Evolutionary conservation across 1,284 basidiomycete genomes (phyloP), one percentile per base, ranked within the genome.

Genomic region (Ganoderma leucocontextum): DNA sequence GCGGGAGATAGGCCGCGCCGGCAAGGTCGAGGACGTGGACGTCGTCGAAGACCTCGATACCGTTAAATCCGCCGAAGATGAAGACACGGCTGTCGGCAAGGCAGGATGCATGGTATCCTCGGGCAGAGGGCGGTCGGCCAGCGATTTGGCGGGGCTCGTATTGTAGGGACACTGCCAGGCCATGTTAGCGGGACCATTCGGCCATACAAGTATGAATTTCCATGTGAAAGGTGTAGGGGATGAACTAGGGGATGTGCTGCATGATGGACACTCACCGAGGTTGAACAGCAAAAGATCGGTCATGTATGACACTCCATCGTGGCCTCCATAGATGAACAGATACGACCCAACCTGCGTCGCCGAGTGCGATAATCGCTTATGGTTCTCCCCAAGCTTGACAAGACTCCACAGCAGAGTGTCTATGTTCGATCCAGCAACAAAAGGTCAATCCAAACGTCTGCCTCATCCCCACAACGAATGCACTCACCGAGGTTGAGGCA

Each of bases 331-430:
- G 66, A 97, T 87, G 81, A 96, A 96, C 0, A 98, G 87, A 76
- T 95, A 97, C 1, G 94, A 95, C n/a, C 96, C 96, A 19, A 98
- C 93, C 77, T 95, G 95, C 0, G 95, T 96, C 4, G 95, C 87
- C 5, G 92, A 93, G 75, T 98, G 96, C 36, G 95, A 94, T 42
- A 97, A 84, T 12, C 95, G 89, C 68, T 91, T 89, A 77, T 94
- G 87, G 33, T 83, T 79, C 53, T 85, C 85, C 55, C 83, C 81
- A 44, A 85, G 80, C 71, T 87, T 84, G 29, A 94, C 83, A 58
- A 87, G 82, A 25, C 84, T 91, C 95, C 95, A 96, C 2, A 84
- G 77, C 55, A 90, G 81, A 1, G 89, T 89, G 74, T 93, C 95
- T 95, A 65, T 38, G 38, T 17, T 5, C 33, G 4, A 47, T 19